These are phyloP conservation scores for Monosporascus sp. DNA, from an alignment of 2,329 filamentous ascomycete species.

Conservation along the genomic window DNA sequence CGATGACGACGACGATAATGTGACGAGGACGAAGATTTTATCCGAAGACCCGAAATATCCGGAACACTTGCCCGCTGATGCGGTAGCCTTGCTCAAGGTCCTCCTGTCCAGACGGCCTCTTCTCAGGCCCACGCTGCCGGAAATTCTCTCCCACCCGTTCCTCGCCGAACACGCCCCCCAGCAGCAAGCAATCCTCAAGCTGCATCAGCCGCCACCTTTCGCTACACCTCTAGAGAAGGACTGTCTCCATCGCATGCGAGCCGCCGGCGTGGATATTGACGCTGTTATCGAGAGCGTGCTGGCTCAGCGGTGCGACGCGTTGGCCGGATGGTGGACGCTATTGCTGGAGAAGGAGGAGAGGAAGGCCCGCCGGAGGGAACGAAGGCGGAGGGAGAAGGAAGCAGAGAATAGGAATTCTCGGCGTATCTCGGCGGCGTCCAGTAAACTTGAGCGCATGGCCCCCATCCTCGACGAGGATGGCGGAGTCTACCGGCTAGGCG, in stretches of 20 bases:
- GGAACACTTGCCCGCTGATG: conserved; percentile 70
- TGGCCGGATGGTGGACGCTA: conserved; percentile 95
- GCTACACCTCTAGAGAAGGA: conserved; percentile 84
- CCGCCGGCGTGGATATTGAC: conserved; percentile 90
- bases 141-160: conserved; percentile 85
- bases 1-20: conserved; percentile 88
- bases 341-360: conserved; percentile 90
- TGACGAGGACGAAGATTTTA: conserved; percentile 80
- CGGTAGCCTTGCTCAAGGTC: conserved; percentile 67
- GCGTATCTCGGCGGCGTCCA: conserved; percentile 83
- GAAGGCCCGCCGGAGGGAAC: conserved; percentile 74
- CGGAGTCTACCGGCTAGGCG: conserved; percentile 35
- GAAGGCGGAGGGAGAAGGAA: conserved; percentile 80
- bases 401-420: conserved; percentile 72
- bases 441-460: conserved; percentile 74
- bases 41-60: conserved; percentile 81
- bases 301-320: conserved; percentile 78
- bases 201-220: conserved; percentile 77
- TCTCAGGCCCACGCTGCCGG: conserved; percentile 71
- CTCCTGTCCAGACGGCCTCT: conserved; percentile 90
- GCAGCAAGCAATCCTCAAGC: conserved; percentile 82
- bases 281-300: conserved; percentile 90
- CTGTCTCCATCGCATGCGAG: conserved; percentile 85
- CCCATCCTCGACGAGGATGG: conserved; percentile 73
- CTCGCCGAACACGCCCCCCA: conserved; percentile 79